Conservation (phyloP, 2,329 filamentous ascomycete species). For the Aspergillus amoenus region DNA sequence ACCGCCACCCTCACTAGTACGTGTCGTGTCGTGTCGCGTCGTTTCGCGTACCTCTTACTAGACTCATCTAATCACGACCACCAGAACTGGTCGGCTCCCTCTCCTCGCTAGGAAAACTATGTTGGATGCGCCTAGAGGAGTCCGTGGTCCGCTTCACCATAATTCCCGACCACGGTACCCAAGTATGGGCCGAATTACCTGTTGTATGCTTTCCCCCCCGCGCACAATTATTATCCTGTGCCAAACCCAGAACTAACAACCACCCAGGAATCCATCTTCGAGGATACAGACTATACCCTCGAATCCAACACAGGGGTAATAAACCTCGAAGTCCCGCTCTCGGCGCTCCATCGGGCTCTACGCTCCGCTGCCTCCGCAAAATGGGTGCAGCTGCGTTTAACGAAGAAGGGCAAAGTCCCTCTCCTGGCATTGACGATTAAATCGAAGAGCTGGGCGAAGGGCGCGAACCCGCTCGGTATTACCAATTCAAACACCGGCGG, state of each 20-base stretch:
- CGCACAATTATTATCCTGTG: background rate
- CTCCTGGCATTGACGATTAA: conserved; percentile 88
- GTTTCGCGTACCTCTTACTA: conserved; percentile 16
- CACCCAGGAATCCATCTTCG: conserved; percentile 76
- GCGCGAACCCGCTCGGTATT: conserved; percentile 57
- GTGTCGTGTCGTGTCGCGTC: conserved; percentile 30
- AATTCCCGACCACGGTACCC: conserved; percentile 88
- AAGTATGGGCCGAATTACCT: conserved; percentile 83
- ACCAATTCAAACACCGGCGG: conserved; percentile 21
- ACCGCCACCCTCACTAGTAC: conserved; percentile 52
- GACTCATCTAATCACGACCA: conserved; percentile 15
- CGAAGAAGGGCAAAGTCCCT: conserved; percentile 86
- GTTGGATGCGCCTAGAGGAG: conserved; percentile 86
- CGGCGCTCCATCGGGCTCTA: conserved; percentile 83
- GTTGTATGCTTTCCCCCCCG: conserved; percentile 28
- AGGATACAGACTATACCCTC: conserved; percentile 70
- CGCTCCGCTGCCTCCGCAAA: conserved; percentile 80
- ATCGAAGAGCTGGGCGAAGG: conserved; percentile 50
- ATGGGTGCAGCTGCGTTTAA: conserved; percentile 81
- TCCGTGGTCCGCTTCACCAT: conserved; percentile 90
- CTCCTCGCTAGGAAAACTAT: conserved; percentile 72
- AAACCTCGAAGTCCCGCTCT: conserved; percentile 92
- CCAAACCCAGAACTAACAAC: conserved; percentile 1
- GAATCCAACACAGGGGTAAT: conserved; percentile 92
- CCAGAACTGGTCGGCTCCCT: conserved; percentile 63